Percentiles rank a stretch among this genome's conserved stretches.
These are phyloP conservation scores for Hordeum marinum DNA, from an alignment of 176 grass and related monocot genomes.

Conservation along the genomic window DNA sequence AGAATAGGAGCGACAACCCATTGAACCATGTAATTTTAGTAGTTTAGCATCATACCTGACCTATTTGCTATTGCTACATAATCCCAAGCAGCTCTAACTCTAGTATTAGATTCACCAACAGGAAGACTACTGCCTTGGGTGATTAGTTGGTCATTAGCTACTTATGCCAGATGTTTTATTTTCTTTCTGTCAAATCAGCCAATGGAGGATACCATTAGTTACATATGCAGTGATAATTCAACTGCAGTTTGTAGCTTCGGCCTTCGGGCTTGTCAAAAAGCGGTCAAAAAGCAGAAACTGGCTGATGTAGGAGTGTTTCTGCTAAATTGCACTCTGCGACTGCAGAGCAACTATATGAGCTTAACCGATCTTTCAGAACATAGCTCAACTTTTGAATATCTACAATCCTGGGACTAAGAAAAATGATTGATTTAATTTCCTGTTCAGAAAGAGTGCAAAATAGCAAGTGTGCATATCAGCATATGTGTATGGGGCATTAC, in stretches of 20 bases:
- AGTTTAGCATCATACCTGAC: neutral
- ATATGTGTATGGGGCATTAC: neutral
- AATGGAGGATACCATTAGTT: neutral
- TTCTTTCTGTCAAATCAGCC: neutral
- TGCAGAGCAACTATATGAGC: neutral
- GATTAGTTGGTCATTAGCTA: neutral
- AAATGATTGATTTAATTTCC: neutral
- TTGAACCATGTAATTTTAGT: neutral
- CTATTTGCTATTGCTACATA: neutral
- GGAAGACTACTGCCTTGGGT: neutral
- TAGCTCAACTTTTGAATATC: conserved; percentile 1
- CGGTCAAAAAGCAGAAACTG: neutral
- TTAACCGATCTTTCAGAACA: conserved; percentile 1
- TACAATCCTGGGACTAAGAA: conserved; percentile 1
- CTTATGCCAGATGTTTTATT: neutral
- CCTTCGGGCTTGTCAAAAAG: neutral
- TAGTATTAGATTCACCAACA: neutral
- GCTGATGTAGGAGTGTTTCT: neutral
- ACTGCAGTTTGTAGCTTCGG: neutral
- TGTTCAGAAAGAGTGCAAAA: neutral
- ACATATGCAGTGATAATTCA: neutral
- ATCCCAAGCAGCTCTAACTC: neutral
- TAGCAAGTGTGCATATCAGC: neutral
- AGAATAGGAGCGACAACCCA: neutral
- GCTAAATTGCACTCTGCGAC: neutral